Percentiles rank a stretch among this genome's conserved stretches.
phyloP scores from a whole-genome alignment of 2,329 filamentous ascomycete genomes.

The Pseudopithomyces chartarum region DNA sequence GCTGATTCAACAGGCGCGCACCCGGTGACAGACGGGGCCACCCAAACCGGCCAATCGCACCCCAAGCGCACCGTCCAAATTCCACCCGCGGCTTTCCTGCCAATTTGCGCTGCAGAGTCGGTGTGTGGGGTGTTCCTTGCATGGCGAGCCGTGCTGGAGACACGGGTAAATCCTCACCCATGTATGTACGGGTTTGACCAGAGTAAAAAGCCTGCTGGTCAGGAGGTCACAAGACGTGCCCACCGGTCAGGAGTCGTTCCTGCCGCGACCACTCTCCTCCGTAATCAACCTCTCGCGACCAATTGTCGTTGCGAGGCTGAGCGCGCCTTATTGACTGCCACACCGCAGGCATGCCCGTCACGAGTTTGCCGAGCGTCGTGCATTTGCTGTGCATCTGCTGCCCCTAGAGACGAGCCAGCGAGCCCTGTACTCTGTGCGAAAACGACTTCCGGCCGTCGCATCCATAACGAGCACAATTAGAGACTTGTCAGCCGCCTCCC shows the following conservation, averaged over 20 bases:
- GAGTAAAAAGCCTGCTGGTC: constrained; percentile 31
- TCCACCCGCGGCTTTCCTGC: neutral
- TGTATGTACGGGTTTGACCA: constrained; percentile 3
- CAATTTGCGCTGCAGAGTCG: constrained; percentile 12
- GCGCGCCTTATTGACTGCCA: constrained; percentile 44
- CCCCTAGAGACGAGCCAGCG: neutral
- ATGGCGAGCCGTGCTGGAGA: constrained; percentile 21
- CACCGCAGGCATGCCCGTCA: constrained; percentile 33
- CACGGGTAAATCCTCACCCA: constrained; percentile 38
- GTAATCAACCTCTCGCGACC: constrained; percentile 27
- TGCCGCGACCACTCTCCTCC: constrained; percentile 17
- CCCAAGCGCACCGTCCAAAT: constrained; percentile 1
- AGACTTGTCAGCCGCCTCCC: constrained; percentile 23
- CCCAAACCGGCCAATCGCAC: constrained; percentile 29
- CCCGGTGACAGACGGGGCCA: constrained; percentile 26
- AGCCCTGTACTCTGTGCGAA: neutral
- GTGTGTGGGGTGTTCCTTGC: constrained; percentile 39
- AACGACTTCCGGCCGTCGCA: neutral
- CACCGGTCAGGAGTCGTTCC: constrained; percentile 32
- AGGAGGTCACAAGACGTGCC: constrained; percentile 40
- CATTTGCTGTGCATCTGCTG: constrained; percentile 22
- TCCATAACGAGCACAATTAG: constrained; percentile 1
- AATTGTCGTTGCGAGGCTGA: constrained; percentile 27
- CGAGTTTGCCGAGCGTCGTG: constrained; percentile 26
- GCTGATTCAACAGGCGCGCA: constrained; percentile 26